Conservation (phyloP, 225 moss, liverwort and hornwort genomes). For the Straminergon stramineum region DNA sequence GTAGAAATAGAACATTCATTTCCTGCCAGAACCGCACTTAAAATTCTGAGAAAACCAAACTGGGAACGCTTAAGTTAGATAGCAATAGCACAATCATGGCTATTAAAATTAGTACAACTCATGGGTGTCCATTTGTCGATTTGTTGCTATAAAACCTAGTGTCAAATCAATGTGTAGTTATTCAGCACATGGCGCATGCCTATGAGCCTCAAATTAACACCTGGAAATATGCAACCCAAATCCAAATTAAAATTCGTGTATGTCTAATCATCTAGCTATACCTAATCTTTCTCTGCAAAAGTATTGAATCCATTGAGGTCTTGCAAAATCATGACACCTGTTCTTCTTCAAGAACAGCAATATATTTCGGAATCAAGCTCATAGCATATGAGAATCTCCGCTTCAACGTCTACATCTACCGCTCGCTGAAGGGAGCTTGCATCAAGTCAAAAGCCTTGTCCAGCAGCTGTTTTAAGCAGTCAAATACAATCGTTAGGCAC, state of each 20-base stretch:
- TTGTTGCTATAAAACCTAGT: neutral
- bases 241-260: neutral
- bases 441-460: constrained; percentile 55
- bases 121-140: neutral
- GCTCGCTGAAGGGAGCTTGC: constrained; percentile 55
- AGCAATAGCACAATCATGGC: neutral
- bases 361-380: neutral
- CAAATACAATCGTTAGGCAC: constrained; percentile 1
- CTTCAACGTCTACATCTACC: constrained; percentile 6
- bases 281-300: neutral
- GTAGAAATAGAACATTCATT: neutral
- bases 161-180: neutral
- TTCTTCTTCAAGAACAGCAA: neutral
- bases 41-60: neutral
- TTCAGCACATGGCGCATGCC: neutral
- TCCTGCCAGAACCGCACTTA: neutral
- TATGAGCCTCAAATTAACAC: neutral
- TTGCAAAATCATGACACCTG: neutral
- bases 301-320: neutral
- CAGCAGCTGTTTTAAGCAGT: constrained; percentile 20
- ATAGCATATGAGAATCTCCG: neutral
- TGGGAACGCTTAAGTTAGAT: neutral
- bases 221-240: neutral
- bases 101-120: neutral
- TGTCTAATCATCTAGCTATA: neutral